A percentile compares a stretch with the other conserved stretches of the same genome.
These are phyloP conservation scores for Lenwebbia sp. DNA, from an alignment of 345 rosid species.

Conservation along the genomic window DNA sequence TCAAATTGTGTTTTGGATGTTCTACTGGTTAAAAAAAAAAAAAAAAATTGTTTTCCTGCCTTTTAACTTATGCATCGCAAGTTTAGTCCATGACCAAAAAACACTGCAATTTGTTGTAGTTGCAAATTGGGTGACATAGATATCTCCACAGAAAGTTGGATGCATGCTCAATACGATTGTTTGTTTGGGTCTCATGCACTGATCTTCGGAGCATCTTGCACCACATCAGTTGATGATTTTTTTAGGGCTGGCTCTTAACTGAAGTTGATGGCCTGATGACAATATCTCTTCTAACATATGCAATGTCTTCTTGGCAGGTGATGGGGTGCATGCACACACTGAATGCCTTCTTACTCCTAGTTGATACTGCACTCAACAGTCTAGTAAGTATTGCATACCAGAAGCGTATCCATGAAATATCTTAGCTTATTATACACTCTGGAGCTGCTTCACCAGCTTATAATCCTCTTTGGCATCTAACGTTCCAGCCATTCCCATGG, in stretches of 20 bases:
- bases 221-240: neutral
- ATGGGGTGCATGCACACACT: constrained; percentile 75
- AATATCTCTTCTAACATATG: neutral
- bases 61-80: neutral
- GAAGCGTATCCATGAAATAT: neutral
- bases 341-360: constrained; percentile 46
- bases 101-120: neutral
- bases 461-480: neutral
- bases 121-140: neutral
- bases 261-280: neutral
- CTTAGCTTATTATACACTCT: neutral
- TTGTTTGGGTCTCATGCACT: neutral
- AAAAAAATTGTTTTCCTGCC: neutral
- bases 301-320: constrained; percentile 31
- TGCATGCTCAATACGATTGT: no score
- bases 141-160: neutral
- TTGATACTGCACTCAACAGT: constrained; percentile 59
- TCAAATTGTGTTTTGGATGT: neutral
- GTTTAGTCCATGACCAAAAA: neutral
- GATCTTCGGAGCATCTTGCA: neutral
- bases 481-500: constrained; percentile 65
- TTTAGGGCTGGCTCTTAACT: neutral
- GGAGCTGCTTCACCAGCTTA: neutral
- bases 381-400: constrained; percentile 41
- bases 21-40: neutral